Evolutionary conservation across 768 basidiomycete genomes (phyloP).

Genomic region (Hypholoma fasciculare): DNA sequence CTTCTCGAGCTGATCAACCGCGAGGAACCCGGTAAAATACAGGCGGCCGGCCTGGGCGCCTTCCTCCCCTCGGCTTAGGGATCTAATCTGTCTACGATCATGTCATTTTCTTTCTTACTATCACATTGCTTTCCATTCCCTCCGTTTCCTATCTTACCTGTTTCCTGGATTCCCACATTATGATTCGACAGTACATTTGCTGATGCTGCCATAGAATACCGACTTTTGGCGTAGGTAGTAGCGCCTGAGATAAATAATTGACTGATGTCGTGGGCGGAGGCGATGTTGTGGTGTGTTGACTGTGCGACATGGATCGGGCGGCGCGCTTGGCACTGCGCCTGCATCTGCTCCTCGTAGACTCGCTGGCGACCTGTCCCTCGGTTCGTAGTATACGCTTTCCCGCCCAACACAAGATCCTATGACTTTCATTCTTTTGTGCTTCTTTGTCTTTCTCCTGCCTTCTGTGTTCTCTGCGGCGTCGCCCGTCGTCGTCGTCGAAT

Average conservation of each 20-base stretch:
- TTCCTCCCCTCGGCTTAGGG: conserved; percentile 49
- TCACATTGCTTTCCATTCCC: conserved; percentile 15
- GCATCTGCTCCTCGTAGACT: conserved; percentile 34
- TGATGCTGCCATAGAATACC: conserved; percentile 1
- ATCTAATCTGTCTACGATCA: conserved; percentile 10
- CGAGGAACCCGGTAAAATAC: conserved; percentile 77
- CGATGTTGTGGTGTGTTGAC: conserved; percentile 31
- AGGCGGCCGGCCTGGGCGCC: conserved; percentile 69
- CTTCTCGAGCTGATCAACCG: conserved; percentile 72
- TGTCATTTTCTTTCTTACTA: conserved; percentile 12
- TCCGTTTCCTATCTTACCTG: conserved; percentile 11
- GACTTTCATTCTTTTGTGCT: conserved; percentile 59
- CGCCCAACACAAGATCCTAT: conserved; percentile 60
- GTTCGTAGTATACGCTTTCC: conserved; percentile 36
- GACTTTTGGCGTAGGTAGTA: neutral
- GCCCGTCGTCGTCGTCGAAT: conserved; percentile 46
- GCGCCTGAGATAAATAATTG: neutral
- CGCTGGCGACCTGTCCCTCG: conserved; percentile 57
- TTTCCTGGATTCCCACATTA: conserved; percentile 18
- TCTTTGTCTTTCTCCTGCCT: conserved; percentile 39
- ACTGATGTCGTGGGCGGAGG: neutral
- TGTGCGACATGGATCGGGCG: neutral
- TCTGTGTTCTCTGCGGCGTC: conserved; percentile 42
- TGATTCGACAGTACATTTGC: conserved; percentile 9
- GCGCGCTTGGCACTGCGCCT: conserved; percentile 7